These are phyloP conservation scores for Entophlyctis luteolus DNA, from an alignment of 192 early-diverging fungal species.

Conservation along the genomic window DNA sequence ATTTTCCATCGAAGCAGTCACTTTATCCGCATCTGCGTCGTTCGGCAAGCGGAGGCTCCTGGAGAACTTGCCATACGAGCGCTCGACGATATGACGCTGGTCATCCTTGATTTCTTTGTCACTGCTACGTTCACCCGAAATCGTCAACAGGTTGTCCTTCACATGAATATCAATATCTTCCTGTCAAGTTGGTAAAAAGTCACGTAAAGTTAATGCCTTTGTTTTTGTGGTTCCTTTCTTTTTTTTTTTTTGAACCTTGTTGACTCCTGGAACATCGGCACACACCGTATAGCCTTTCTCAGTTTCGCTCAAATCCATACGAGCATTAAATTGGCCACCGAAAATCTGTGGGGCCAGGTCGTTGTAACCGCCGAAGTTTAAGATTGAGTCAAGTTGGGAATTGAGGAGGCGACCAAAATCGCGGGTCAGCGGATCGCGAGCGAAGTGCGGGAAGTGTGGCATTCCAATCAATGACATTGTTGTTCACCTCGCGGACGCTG, in stretches of 20 bases:
- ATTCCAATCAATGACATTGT: no score
- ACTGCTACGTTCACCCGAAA: conserved; percentile 43
- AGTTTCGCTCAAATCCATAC: conserved; percentile 48
- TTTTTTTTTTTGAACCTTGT: background rate
- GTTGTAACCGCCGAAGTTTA: background rate
- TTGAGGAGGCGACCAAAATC: conserved; percentile 5
- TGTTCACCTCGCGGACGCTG: no score
- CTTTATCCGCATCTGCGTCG: conserved; percentile 42
- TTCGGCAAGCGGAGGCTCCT: conserved; percentile 47
- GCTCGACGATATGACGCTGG: conserved; percentile 47
- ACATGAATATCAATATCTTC: conserved; percentile 52
- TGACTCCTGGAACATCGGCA: conserved; percentile 55
- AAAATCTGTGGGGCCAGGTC: background rate
- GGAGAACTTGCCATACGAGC: conserved; percentile 47
- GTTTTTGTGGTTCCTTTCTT: background rate
- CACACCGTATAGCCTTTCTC: conserved; percentile 43
- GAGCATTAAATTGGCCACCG: conserved; percentile 7
- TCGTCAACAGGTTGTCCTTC: conserved; percentile 41
- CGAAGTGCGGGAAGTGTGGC: no score
- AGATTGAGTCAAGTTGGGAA: background rate
- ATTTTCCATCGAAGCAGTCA: conserved; percentile 52
- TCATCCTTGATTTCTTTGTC: conserved; percentile 33
- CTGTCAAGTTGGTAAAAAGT: conserved; percentile 25
- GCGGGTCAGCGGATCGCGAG: conserved; percentile 11
- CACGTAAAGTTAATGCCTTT: background rate